These are phyloP conservation scores for Primulina eburnea DNA, from an alignment of 257 asterid genomes.

Conservation along the genomic window DNA sequence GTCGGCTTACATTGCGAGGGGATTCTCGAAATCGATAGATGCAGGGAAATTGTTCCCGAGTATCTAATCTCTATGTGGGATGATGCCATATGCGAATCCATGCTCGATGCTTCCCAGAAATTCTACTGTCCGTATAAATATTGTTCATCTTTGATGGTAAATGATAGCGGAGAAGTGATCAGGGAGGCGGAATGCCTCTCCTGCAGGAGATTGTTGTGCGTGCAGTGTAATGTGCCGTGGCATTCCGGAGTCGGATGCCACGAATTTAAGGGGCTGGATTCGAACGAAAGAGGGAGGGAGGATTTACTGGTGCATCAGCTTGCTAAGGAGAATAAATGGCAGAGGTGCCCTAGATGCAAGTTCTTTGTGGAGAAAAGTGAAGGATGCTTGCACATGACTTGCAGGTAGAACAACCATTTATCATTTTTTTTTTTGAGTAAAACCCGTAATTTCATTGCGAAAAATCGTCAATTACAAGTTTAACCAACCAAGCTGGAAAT, in stretches of 20 bases:
- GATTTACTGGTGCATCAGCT: conserved; percentile 43
- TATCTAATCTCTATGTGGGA: conserved; percentile 34
- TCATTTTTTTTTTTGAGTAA: too few species aligned
- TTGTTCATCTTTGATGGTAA: conserved; percentile 49
- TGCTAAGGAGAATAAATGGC: conserved; percentile 43
- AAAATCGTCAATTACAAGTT: too few species aligned
- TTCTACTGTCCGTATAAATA: conserved; percentile 52
- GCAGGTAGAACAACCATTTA: conserved; percentile 31
- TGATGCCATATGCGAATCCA: conserved; percentile 34
- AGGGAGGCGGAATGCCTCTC: conserved; percentile 46
- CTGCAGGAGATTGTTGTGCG: conserved; percentile 49
- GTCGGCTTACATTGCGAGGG: conserved; percentile 34
- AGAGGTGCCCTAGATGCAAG: conserved; percentile 41
- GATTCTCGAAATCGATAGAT: conserved; percentile 28
- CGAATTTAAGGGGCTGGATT: conserved; percentile 28
- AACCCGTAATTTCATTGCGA: too few species aligned
- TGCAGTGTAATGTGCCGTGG: conserved; percentile 46
- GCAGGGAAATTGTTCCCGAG: conserved; percentile 26
- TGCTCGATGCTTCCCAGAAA: conserved; percentile 32
- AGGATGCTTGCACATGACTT: conserved; percentile 49
- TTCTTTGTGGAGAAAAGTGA: conserved; percentile 36
- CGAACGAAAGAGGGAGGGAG: conserved; percentile 35
- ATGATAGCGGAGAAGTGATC: conserved; percentile 23
- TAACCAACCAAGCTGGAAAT: too few species aligned
- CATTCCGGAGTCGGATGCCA: conserved; percentile 41